Conservation (phyloP, 2,329 filamentous ascomycete species). For the Aquanectria penicillioides region DNA sequence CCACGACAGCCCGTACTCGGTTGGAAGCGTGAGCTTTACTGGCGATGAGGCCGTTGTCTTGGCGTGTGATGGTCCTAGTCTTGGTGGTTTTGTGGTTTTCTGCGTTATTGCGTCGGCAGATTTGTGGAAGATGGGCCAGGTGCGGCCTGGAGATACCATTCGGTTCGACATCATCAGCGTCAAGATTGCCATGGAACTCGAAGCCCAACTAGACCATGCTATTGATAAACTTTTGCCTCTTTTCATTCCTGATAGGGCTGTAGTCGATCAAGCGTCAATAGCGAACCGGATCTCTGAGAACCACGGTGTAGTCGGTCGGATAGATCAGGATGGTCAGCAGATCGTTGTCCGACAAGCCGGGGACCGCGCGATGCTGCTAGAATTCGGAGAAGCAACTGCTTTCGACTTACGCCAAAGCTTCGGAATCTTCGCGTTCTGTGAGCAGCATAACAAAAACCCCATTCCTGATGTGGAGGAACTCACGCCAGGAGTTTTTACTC, state of each 20-base stretch:
- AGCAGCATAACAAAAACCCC: conserved; percentile 40
- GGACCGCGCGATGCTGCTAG: conserved; percentile 47
- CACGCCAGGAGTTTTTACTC: conserved; percentile 47
- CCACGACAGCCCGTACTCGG: conserved; percentile 51
- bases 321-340: conserved; percentile 25
- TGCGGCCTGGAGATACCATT: conserved; percentile 51
- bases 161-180: conserved; percentile 44
- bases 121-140: conserved; percentile 55
- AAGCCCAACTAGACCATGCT: conserved; percentile 31
- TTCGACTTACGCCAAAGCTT: conserved; percentile 48
- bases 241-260: background rate
- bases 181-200: conserved; percentile 37
- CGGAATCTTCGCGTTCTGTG: conserved; percentile 47
- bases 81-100: conserved; percentile 54
- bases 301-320: conserved; percentile 25
- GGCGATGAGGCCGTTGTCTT: conserved; percentile 54
- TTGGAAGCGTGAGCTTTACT: conserved; percentile 55
- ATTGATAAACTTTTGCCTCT: conserved; percentile 33
- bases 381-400: conserved; percentile 42
- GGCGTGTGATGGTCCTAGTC: conserved; percentile 51
- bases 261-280: background rate
- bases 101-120: conserved; percentile 50
- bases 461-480: conserved; percentile 45
- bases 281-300: background rate
- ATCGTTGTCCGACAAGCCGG: conserved; percentile 45